Conservation (phyloP, 2,329 filamentous ascomycete species). For the Aspergillus spinulosporus region DNA sequence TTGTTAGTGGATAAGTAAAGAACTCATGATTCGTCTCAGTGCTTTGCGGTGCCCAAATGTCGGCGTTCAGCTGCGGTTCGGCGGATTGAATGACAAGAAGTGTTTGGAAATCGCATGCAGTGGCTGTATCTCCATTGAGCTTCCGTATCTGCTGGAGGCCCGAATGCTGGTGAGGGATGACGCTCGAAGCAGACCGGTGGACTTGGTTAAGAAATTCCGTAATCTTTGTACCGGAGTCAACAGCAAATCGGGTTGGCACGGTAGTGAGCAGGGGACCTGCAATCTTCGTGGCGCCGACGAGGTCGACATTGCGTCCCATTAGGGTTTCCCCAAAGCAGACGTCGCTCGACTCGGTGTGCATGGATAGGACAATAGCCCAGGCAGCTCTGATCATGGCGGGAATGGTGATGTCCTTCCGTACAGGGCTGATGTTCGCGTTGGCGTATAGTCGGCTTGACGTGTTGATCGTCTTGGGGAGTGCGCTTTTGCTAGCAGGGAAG, state of each 20-base stretch:
- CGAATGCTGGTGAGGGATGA: conserved; percentile 65
- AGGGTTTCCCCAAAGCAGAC: conserved; percentile 57
- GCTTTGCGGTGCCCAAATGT: too few species aligned
- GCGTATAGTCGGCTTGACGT: too few species aligned
- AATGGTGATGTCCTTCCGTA: conserved; percentile 38
- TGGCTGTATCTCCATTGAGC: conserved; percentile 40
- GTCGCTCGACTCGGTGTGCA: conserved; percentile 47
- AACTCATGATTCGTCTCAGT: too few species aligned
- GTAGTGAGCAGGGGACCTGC: conserved; percentile 46
- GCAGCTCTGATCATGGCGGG: conserved; percentile 53
- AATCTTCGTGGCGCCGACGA: conserved; percentile 50
- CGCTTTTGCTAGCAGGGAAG: too few species aligned
- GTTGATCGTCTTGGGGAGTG: too few species aligned
- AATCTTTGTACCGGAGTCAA: conserved; percentile 39
- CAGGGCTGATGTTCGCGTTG: too few species aligned
- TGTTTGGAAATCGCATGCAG: background rate
- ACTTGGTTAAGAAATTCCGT: conserved; percentile 57
- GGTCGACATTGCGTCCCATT: conserved; percentile 54
- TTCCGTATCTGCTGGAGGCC: conserved; percentile 55
- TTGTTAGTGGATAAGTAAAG: too few species aligned
- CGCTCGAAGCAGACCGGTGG: conserved; percentile 56
- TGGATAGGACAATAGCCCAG: conserved; percentile 53
- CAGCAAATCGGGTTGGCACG: conserved; percentile 39
- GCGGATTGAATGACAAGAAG: background rate
- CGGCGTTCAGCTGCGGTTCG: background rate